These are phyloP conservation scores for Fusarium succisae DNA, from an alignment of 2,329 filamentous ascomycete species.

Conservation along the genomic window DNA sequence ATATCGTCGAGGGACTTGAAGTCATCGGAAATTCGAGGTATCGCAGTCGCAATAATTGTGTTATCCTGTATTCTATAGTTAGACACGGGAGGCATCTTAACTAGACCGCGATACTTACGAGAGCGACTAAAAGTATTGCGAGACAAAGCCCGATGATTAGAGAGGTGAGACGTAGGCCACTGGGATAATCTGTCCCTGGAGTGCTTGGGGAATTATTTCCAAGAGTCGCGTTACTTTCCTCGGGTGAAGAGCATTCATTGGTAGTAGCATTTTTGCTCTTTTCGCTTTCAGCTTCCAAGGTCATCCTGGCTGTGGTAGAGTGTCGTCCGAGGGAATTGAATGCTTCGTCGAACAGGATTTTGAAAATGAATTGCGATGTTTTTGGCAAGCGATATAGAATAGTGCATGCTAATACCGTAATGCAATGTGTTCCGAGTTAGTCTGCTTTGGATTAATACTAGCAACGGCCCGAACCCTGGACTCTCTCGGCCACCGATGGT, in stretches of 20 bases:
- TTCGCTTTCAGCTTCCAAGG: neutral
- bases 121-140: neutral
- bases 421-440: neutral
- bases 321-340: neutral
- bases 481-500: neutral
- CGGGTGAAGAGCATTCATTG: neutral
- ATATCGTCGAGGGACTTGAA: neutral
- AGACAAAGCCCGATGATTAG: neutral
- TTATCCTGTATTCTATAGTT: neutral
- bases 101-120: neutral
- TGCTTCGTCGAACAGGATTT: neutral
- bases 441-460: accelerated
- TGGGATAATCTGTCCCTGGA: neutral
- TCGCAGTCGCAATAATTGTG: neutral
- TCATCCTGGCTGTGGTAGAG: neutral
- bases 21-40: neutral
- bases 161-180: neutral
- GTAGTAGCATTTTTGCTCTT: neutral
- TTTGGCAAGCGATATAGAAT: neutral
- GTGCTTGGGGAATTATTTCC: neutral
- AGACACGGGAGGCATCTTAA: accelerated
- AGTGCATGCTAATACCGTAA: neutral
- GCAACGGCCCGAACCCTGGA: neutral
- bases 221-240: neutral
- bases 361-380: accelerated